Evolutionary conservation across 305 asterid genomes (phyloP), one percentile per base, ranked within the genome.

Genomic region (Fraxinus greggii): DNA sequence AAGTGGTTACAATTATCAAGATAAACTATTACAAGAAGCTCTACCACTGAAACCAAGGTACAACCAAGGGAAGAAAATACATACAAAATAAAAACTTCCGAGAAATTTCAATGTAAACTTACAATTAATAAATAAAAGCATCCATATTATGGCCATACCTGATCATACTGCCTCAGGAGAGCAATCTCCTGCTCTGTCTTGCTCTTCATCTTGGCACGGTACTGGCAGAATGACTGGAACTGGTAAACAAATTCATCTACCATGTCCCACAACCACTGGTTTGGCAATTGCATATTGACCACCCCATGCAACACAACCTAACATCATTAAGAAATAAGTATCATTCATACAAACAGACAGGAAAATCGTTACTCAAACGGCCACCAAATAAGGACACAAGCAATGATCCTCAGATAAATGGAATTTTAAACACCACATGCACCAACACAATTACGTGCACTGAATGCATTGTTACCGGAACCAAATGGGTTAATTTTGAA

Each of bases 231-330:
- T 17, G 98, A 92, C 88, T 96, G 99, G 78, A 94, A 96, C 83
- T 96, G 99, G 89, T 96, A 94, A 0, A 94, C 99, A 78, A 96
- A 96, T 83, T 94, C 99, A 83, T 96, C 99, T 31, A 94, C 98
- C 98, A 96, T 96, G 81, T 96, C 99, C 99, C 99, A 96, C 89
- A 94, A 77, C 99, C 98, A 96, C 88, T 96, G 98, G 89, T 96
- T 96, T 8, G 99, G 99, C 85, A 96, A 85, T 87, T 96, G 99
- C 98, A 96, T 93, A 86, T 92, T 96, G 81, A 94, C 99, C 76
- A 91, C 94, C 9, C 99, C 99, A 42, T 93, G 98, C 90, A 95
- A 88, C 38, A 95, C 98, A 84, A 95, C 99, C 98, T 94, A 84
- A 26, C 77, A 88, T 7, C 33, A 79, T 82, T 38, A 63, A 72